These are phyloP conservation scores for Penicillium corylophilum DNA, from an alignment of 2,329 filamentous ascomycete genomes.

Conservation along the genomic window DNA sequence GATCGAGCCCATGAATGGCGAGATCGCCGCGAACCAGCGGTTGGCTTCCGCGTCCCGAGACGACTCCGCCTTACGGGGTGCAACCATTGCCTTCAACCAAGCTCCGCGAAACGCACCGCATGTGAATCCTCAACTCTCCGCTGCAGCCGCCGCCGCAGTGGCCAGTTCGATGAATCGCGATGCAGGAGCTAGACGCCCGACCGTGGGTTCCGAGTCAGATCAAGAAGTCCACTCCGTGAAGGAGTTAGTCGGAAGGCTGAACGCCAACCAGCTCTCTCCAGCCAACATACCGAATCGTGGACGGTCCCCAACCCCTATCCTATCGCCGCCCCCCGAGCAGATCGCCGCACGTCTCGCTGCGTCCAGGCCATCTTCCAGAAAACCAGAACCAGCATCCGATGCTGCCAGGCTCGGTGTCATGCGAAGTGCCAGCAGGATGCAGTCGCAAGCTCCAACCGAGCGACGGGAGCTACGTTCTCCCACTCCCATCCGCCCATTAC, in stretches of 20 bases:
- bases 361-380: slow-evolving; percentile 26
- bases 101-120: slow-evolving; percentile 19
- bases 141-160: slow-evolving; percentile 19
- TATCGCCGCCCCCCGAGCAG: slow-evolving; percentile 28
- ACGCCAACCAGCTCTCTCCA: slow-evolving; percentile 18
- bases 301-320: slow-evolving; percentile 10
- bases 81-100: slow-evolving; percentile 36
- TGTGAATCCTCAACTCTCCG: slow-evolving; percentile 17
- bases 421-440: slow-evolving; percentile 19
- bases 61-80: slow-evolving; percentile 37
- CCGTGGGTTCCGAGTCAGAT: slow-evolving; percentile 23
- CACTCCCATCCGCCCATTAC: slow-evolving; percentile 22
- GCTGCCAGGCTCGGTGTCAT: slow-evolving; percentile 17
- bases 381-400: slow-evolving; percentile 11
- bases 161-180: slow-evolving; percentile 20
- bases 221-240: slow-evolving; percentile 38
- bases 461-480: slow-evolving; percentile 25
- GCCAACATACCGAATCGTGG: slow-evolving; percentile 12
- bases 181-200: slow-evolving; percentile 8
- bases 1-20: slow-evolving; percentile 30
- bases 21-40: slow-evolving; percentile 31
- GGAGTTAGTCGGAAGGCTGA: slow-evolving; percentile 40
- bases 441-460: slow-evolving; percentile 13
- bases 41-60: slow-evolving; percentile 24
- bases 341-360: slow-evolving; percentile 39